Percentiles rank a stretch among this genome's conserved stretches.
These are phyloP conservation scores for Tephrocybe sp. DNA, from an alignment of 768 basidiomycete species.

Conservation along the genomic window DNA sequence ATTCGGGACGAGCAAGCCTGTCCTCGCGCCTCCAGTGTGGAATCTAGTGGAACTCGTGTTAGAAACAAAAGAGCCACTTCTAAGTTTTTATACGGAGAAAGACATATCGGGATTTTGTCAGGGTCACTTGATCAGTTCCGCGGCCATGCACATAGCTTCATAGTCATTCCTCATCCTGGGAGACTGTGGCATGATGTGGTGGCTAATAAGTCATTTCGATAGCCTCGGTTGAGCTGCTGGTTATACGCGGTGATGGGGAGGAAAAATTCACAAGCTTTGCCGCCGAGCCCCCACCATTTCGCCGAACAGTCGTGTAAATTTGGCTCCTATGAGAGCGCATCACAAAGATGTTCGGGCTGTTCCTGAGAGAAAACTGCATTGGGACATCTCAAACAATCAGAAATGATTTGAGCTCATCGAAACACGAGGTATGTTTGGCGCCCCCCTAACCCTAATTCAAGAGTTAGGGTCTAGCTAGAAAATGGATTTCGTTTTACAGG, in stretches of 20 bases:
- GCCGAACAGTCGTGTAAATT: conserved; percentile 1
- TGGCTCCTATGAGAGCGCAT: conserved; percentile 19
- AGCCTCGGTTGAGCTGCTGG: neutral
- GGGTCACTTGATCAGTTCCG: conserved; percentile 4
- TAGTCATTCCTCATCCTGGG: too few relatives aligned
- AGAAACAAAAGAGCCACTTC: neutral
- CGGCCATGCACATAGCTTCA: neutral
- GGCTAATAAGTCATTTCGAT: neutral
- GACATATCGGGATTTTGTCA: conserved; percentile 8
- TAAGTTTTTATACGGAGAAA: neutral
- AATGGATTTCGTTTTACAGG: neutral
- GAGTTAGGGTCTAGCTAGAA: conserved; percentile 7
- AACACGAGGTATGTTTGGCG: conserved; percentile 25
- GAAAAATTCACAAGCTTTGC: neutral
- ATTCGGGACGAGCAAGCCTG: neutral
- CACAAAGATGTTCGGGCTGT: conserved; percentile 14
- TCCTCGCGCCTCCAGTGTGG: neutral
- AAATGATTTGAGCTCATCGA: conserved; percentile 24
- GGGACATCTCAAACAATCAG: conserved; percentile 16
- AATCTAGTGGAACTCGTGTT: neutral
- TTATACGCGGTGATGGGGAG: neutral
- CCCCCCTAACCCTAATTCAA: conserved; percentile 25
- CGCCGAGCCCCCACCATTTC: conserved; percentile 1
- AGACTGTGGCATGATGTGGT: neutral
- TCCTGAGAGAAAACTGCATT: conserved; percentile 11